Conservation (phyloP, 2,329 filamentous ascomycete genomes). For the Pseudocercospora ulei region DNA sequence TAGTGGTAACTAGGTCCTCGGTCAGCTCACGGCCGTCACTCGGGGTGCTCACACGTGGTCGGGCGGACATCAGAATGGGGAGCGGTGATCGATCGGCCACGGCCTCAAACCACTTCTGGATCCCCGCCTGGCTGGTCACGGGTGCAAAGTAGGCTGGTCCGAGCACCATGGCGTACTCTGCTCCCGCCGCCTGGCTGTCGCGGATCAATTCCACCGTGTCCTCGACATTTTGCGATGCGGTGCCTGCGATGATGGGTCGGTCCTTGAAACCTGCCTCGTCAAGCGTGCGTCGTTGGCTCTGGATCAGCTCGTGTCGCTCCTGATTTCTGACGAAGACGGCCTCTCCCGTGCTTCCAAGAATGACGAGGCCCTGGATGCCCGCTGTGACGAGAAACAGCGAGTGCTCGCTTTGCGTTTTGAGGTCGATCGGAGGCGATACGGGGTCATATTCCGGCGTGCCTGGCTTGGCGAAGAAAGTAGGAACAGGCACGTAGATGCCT, state of each 20-base stretch:
- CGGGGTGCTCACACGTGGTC: constrained; percentile 5
- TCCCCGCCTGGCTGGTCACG: constrained; percentile 49
- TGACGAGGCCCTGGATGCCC: constrained; percentile 53
- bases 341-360: constrained; percentile 57
- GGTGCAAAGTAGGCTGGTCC: constrained; percentile 57
- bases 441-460: constrained; percentile 38
- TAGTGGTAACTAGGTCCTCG: constrained; percentile 48
- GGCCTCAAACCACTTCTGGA: constrained; percentile 52
- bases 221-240: constrained; percentile 52
- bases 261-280: constrained; percentile 48
- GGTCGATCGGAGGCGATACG: constrained; percentile 47
- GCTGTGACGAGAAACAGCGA: constrained; percentile 51
- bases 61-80: constrained; percentile 50
- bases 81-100: constrained; percentile 53
- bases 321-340: constrained; percentile 51
- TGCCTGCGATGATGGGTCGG: constrained; percentile 55
- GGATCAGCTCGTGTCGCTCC: constrained; percentile 50
- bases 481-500: constrained; percentile 52
- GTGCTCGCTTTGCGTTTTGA: constrained; percentile 50
- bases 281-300: constrained; percentile 48
- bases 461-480: constrained; percentile 54
- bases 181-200: constrained; percentile 49
- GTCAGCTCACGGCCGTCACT: constrained; percentile 2
- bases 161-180: constrained; percentile 54
- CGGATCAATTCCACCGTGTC: constrained; percentile 51